Evolutionary conservation across 1,139 yeast species (phyloP), one percentile per base, ranked within the genome.

Genomic region (Pichia terricola): DNA sequence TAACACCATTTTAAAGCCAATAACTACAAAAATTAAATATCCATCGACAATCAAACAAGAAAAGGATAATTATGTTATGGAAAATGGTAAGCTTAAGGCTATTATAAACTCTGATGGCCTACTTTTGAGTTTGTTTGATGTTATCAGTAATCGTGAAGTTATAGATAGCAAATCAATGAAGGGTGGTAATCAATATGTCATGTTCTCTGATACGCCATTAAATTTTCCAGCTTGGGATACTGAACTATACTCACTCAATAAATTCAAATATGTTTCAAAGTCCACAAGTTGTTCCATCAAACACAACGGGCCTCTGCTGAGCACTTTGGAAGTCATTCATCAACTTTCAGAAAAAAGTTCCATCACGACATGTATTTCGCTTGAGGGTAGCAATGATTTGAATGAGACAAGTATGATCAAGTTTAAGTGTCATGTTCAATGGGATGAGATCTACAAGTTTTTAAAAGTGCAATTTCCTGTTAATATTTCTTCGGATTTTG

Each of bases 191-290:
- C 94, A 84, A 61, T 79, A 77, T 53, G 75, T 86, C 2, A 60
- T 91, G 45, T 84, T 84, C 57, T 91, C 88, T 52, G 97, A 91
- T 61, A 85, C 87, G 51, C 97, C 97, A 10, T 68, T 87, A 57
- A 80, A 74, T 47, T 89, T 81, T 78, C 96, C 89, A 41, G 97
- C 97, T 2, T 91, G 98, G 97, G 97, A 91, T 60, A 89, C 97
- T 0, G 98, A 91, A 60, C 71, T 88, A 48, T 91, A 77, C 60
- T 82, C 95, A 0, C 72, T 84, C 51, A 83, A 81, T 53, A 84
- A 81, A 52, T 77, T 74, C 58, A 68, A 69, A 45, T 77, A 80
- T 51, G 57, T 78, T 40, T 64, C 67, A n/a, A 67, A 67, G 60
- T 75, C 63, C 1, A 50, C 44, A 2, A 61, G 63, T 37, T 73